Base-by-base conservation (phyloP, 2,329 filamentous ascomycete species). In the Fonsecaea monophora region DNA sequence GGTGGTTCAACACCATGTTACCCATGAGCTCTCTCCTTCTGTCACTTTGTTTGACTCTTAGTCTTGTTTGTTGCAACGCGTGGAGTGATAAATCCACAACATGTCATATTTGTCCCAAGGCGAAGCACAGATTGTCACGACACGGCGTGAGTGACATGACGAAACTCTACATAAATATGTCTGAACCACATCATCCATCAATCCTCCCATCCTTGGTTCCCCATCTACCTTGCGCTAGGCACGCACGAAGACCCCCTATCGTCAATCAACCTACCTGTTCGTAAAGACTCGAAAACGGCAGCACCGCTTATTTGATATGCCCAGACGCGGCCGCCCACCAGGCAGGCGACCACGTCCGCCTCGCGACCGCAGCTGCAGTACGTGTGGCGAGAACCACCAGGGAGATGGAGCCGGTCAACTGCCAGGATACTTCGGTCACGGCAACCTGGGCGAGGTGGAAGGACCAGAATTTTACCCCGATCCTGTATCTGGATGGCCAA, bases 381-480 rank as follows among this genome's bases (percentile, higher is more conserved):
- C 45, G 9, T 50, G 45, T 5, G 45, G 45, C 45, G 45, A 50
- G 25, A 13, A 50, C 21, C 3, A 50, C 21, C 45, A 50, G 21
- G 45, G 45, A 50, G 45, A 50, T 10, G 45, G 45, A 50, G 45
- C 45, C 5, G 45, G 45, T 12, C 45, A 50, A 50, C 18, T 50
- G 21, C 45, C 59, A 3, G 59, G 59, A 3, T 53, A 53, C 48
- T 61, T 40, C 45, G 59, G 59, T 13, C 59, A 61, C 9, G 45
- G 59, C 7, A 45, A 61, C 18, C 5, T 53, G 13, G 59, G 45
- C 45, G 59, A 53, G 1, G 13, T 38, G 48, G 6, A 21, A 0
- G 59, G 48, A 3, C 59, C 59, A 12, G 59, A 61, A 34, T 30
- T 38, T 50, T 61, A 61, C 13, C 57, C 42, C 18, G 57, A 60